Base-by-base conservation (phyloP, 345 rosid species). In the Rhizophora mangle region DNA sequence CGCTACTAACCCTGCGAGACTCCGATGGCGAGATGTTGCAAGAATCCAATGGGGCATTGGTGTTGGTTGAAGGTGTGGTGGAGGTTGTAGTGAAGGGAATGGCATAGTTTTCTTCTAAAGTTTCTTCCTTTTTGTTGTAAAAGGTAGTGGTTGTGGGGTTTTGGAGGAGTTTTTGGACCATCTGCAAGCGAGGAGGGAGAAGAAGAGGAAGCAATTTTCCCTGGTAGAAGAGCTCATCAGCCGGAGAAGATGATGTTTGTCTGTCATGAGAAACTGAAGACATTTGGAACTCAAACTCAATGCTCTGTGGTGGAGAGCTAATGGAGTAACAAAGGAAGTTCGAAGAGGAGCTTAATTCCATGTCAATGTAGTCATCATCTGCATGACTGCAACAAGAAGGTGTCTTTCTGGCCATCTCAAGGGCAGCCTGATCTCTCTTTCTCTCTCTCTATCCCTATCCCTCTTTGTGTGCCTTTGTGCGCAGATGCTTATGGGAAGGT, bases 161-260 rank as follows among this genome's bases (percentile, higher is more conserved):
- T 52, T 84, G 86, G 54, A 87, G 84, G 65, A 93, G 92, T 32
- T 83, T 85, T 65, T 86, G 87, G 62, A 92, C 91, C 96, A 88
- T 90, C 72, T 84, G 84, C 37, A 86, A 75, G 21, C 96, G 83
- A 75, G 89, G 96, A 74, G 98, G 96, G 65, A 90, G 85, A 63
- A 85, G 96, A 34, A 96, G 99, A 73, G 99, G 99, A 32, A 96
- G 96, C 71, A 96, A 96, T 69, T 88, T 92, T 8, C 99, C 99
- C 9, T 85, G 86, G 85, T 85, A 90, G 86, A 96, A 96, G 32
- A 96, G 99, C 66, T 96, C 96, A 46, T 96, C 99, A 27, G 99
- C 98, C 0, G 97, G 94, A 29, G 84, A 86, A 56, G 82, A 65
- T 16, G 78, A 64, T 30, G 77, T 18, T 5, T 68, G 82, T 52